phyloP scores from a whole-genome alignment of 441 rosid genomes.

The Gossypium gossypioides region DNA sequence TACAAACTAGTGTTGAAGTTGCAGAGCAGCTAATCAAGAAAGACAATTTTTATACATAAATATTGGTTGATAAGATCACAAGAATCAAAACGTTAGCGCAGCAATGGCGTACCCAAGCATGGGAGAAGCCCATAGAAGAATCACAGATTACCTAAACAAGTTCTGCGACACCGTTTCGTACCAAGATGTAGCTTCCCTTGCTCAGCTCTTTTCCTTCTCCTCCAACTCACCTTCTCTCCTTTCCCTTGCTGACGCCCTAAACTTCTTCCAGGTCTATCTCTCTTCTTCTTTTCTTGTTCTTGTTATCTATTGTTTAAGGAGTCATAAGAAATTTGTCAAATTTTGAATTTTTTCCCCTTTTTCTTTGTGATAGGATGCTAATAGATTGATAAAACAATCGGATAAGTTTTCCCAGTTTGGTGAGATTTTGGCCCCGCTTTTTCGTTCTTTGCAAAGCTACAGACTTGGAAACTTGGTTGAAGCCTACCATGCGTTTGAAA shows the following conservation, averaged over 20 bases:
- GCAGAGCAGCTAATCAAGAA: neutral
- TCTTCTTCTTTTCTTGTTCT: neutral
- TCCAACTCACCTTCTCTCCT: constrained; percentile 49
- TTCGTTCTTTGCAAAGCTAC: constrained; percentile 72
- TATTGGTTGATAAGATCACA: neutral
- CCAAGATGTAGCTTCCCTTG: constrained; percentile 61
- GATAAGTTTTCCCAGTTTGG: constrained; percentile 57
- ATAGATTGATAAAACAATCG: constrained; percentile 65
- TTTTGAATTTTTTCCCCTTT: neutral
- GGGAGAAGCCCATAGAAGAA: constrained; percentile 84
- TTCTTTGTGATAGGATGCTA: constrained; percentile 46
- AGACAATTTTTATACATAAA: neutral
- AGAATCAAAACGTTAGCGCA: neutral
- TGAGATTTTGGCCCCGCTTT: constrained; percentile 49
- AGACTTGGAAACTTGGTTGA: constrained; percentile 57
- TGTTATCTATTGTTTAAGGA: neutral
- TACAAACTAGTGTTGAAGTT: neutral
- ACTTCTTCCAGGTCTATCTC: constrained; percentile 51
- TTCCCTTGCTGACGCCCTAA: constrained; percentile 80
- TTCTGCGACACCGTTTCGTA: constrained; percentile 59
- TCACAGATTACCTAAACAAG: constrained; percentile 62
- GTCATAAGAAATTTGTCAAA: neutral
- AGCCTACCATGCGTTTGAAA: constrained; percentile 65
- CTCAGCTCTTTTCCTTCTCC: constrained; percentile 54
- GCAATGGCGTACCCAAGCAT: constrained; percentile 72